Evolutionary conservation across 1,284 basidiomycete species (phyloP), one percentile per base, ranked within the genome.

Genomic region (Somion occarium): DNA sequence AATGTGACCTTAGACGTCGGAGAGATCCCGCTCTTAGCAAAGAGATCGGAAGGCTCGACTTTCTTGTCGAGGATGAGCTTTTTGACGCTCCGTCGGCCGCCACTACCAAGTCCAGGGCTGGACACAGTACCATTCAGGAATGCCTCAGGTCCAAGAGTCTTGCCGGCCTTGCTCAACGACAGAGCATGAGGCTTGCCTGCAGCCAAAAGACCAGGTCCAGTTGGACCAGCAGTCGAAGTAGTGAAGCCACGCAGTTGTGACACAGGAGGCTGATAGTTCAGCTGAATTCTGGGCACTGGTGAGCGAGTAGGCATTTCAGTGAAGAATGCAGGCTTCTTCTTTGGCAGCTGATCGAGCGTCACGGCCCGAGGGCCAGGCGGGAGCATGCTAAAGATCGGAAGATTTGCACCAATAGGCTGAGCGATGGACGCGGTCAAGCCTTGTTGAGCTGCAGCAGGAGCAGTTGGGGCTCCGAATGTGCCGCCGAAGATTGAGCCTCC

Each of bases 51-150:
- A 13, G 85, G 75, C 50, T 88, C 85, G 15, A 88, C 74, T 62
- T 83, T 88, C 66, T 86, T 90, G 63, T 94, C 89, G 51, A 98
- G 70, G 38, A 95, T 87, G 49, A 99, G 81, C 67, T 97, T 96
- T 78, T 98, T 99, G 55, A 98, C 92, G 65, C 91, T 97, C 52
- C 88, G 83, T 38, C 88, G 79, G 20, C 72, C 70, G n/a, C 83
- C 82, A 53, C 80, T 83, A 59, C 88, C 75, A 45, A 88, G 64
- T 61, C 84, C 73, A 64, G 93, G 69, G 73, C 88, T 91, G 23
- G 83, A 80, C 61, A 71, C 86, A 27, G 78, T 76, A 22, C 75
- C 75, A 44, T 58, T 64, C 24, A 82, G 56, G 56, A 83, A 75
- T 4, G 70, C 64, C 50, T 86, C 84, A 11, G 82, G 71, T 3